Evolutionary conservation across 1,139 yeast species (phyloP), one percentile per base, ranked within the genome.

Genomic region (Pichia sp.): DNA sequence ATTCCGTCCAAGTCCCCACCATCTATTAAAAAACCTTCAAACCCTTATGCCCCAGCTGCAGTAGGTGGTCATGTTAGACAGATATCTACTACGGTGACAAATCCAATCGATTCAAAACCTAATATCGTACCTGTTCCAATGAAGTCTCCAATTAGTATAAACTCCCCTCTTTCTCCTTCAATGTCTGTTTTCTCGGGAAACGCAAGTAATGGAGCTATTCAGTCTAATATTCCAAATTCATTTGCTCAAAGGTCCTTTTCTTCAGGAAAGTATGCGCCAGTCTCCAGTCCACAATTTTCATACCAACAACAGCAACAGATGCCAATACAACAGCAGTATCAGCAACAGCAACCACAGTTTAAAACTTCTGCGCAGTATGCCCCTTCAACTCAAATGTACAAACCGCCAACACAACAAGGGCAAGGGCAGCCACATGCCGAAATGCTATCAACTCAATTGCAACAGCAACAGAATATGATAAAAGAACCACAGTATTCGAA

Each of bases 31-130:
- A 63, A 57, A 43, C 16, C 59, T 4, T 51, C 62, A 5, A 67
- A 67, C 46, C 69, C 69, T 7, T 67, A 66, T 60, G 70, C 69
- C 13, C 70, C 70, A 11, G 58, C 65, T 1, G 63, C 60, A 26
- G 63, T 48, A 13, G 69, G 68, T 10, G 70, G 69, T 3, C 70
- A 64, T 54, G 62, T 64, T 3, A 60, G 66, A 52, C 62, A 63
- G 2, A 30, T 58, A 0, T 65, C 69, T 1, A 51, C 47, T 1
- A 45, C 62, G 1, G 57, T 42, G 4, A 57, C 61, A 10, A 54
- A 53, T 8, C 60, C 64, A 1, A 47, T 42, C 26, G 53, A 56
- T 8, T 42, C 61, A 8, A 59, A 63, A 26, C 64, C 68, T 5
- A 63, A 57, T 31, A 59, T 66, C 19, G 59, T 66, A 42, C 67